phyloP scores from a whole-genome alignment of 2,329 filamentous ascomycete species.

The Calonectria henricotiae region DNA sequence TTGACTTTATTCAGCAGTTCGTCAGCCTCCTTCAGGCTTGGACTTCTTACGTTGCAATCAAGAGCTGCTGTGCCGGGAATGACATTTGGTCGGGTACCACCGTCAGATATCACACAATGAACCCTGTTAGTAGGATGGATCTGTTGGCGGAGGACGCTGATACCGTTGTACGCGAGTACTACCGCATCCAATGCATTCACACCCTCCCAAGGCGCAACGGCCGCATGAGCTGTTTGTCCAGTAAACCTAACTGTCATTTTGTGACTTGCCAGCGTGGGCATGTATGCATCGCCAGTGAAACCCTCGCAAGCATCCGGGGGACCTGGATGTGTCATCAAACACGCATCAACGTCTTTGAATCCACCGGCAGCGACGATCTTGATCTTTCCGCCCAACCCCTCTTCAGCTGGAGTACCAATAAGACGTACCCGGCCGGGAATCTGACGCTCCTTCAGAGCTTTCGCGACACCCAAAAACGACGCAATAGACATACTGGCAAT shows the following conservation, averaged over 20 bases:
- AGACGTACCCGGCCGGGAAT: neutral
- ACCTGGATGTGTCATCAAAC: constrained; percentile 3
- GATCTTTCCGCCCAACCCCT: constrained; percentile 8
- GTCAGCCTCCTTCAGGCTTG: neutral
- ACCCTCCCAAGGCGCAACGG: constrained; percentile 9
- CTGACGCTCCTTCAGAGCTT: neutral
- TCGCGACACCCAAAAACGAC: neutral
- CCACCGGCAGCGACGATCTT: neutral
- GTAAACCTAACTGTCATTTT: constrained; percentile 12
- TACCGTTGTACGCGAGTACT: neutral
- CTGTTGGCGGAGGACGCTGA: constrained; percentile 5
- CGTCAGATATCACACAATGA: constrained; percentile 7
- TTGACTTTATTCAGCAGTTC: neutral
- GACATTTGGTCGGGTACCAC: constrained; percentile 6
- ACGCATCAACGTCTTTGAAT: constrained; percentile 1
- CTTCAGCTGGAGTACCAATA: neutral
- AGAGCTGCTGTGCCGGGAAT: constrained; percentile 2
- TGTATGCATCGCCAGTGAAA: constrained; percentile 13
- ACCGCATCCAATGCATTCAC: constrained; percentile 8
- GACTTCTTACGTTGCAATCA: constrained; percentile 8
- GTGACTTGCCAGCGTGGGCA: constrained; percentile 10
- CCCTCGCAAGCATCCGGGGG: constrained; percentile 1
- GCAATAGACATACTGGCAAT: constrained; percentile 4
- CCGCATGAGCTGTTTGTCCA: constrained; percentile 4
- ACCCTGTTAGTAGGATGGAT: neutral